These are phyloP conservation scores for Penicillium sclerotiorum DNA, from an alignment of 2,329 filamentous ascomycete genomes.

Conservation along the genomic window DNA sequence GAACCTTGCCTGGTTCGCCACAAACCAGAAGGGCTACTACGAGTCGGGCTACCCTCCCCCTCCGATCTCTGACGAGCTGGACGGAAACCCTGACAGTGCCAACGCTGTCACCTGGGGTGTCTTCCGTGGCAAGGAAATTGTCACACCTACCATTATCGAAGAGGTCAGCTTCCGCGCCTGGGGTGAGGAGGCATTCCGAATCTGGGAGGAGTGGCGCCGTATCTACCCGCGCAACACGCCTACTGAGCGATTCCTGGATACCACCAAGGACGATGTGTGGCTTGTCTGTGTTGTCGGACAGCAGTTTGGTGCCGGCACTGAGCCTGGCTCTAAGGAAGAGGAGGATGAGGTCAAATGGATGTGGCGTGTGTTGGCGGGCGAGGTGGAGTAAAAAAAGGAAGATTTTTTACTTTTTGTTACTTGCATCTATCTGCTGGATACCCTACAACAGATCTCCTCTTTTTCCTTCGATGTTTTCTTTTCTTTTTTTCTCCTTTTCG, in stretches of 20 bases:
- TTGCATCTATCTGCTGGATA: slow-evolving; percentile 3
- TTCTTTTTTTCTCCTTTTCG: neutral
- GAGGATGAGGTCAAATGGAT: slow-evolving; percentile 43
- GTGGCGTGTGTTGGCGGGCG: slow-evolving; percentile 42
- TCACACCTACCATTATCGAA: slow-evolving; percentile 95
- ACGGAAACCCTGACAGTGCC: slow-evolving; percentile 58
- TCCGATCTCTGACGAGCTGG: slow-evolving; percentile 33
- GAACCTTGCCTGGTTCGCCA: slow-evolving; percentile 83
- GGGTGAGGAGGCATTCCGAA: slow-evolving; percentile 93
- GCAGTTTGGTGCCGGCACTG: slow-evolving; percentile 47
- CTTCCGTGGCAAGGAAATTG: slow-evolving; percentile 93
- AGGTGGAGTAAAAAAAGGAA: slow-evolving; percentile 13
- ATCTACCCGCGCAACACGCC: slow-evolving; percentile 77
- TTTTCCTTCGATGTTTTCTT: slow-evolving; percentile 2
- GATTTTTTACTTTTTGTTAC: neutral
- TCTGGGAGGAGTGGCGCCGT: slow-evolving; percentile 91
- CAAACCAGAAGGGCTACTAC: slow-evolving; percentile 77
- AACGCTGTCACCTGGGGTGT: slow-evolving; percentile 98
- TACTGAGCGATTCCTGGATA: slow-evolving; percentile 71
- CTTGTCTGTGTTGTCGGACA: slow-evolving; percentile 71
- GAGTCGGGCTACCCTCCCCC: slow-evolving; percentile 56
- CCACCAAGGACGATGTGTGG: slow-evolving; percentile 72
- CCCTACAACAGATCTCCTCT: slow-evolving; percentile 1
- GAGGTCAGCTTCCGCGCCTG: slow-evolving; percentile 91
- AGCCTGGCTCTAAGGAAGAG: slow-evolving; percentile 40